A percentile compares a stretch with the other conserved stretches of the same genome.
phyloP scores from a whole-genome alignment of 371 early-diverging fungal genomes.

The Zychaea mexicana region DNA sequence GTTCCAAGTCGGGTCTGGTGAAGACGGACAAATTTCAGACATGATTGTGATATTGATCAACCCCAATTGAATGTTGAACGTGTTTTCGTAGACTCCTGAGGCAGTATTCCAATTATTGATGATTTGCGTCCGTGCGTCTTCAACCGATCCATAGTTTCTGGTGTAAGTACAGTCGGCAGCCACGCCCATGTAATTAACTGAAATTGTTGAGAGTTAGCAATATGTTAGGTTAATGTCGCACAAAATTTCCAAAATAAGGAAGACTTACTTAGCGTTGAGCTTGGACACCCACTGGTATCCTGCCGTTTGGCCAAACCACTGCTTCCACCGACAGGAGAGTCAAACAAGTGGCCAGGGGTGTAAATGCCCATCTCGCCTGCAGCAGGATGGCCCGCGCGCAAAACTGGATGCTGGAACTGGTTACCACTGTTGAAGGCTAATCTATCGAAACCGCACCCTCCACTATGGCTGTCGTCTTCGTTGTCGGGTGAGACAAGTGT shows the following conservation, averaged over 20 bases:
- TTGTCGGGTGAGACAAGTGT: slow-evolving; percentile 7
- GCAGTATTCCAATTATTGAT: slow-evolving; percentile 78
- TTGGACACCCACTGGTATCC: neutral
- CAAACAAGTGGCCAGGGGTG: slow-evolving; percentile 2
- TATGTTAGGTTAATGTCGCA: neutral
- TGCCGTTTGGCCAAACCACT: neutral
- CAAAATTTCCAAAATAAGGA: neutral
- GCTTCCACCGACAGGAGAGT: neutral
- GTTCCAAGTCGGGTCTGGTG: slow-evolving; percentile 70
- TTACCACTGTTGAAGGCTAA: slow-evolving; percentile 12
- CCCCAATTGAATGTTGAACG: slow-evolving; percentile 88
- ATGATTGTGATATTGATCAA: slow-evolving; percentile 80
- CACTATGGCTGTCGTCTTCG: neutral
- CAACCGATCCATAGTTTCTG: slow-evolving; percentile 51
- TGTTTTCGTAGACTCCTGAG: slow-evolving; percentile 78
- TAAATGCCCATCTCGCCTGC: neutral
- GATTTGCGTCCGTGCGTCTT: slow-evolving; percentile 69
- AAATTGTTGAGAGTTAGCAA: neutral
- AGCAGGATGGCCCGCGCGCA: neutral
- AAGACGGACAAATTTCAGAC: slow-evolving; percentile 58
- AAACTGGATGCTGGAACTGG: neutral
- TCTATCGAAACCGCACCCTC: slow-evolving; percentile 33
- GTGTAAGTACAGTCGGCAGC: slow-evolving; percentile 85
- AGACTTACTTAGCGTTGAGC: neutral
- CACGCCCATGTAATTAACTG: slow-evolving; percentile 17